Evolutionary conservation across 2,329 filamentous ascomycete genomes (phyloP).

Genomic region (Mollisia scopiformis): DNA sequence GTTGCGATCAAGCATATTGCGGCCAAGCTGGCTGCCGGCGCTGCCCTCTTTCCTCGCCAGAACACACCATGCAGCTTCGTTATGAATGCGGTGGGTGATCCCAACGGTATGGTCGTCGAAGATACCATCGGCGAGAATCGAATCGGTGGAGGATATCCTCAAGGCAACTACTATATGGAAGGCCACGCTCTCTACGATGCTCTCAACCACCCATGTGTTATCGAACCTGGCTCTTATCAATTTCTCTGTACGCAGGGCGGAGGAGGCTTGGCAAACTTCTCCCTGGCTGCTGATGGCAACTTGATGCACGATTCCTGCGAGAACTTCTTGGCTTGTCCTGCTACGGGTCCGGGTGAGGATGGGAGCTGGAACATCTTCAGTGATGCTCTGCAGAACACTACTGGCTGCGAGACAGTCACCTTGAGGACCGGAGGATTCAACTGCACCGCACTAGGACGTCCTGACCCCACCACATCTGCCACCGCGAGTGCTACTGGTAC

Average conservation of each 20-base stretch:
- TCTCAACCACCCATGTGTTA: constrained; percentile 28
- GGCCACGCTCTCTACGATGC: constrained; percentile 25
- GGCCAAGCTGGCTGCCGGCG: constrained; percentile 11
- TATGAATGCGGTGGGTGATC: constrained; percentile 26
- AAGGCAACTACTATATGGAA: constrained; percentile 27
- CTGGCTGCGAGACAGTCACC: constrained; percentile 30
- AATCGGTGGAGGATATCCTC: constrained; percentile 28
- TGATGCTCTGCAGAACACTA: constrained; percentile 21
- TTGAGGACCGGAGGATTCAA: constrained; percentile 29
- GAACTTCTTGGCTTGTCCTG: constrained; percentile 33
- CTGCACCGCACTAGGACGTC: constrained; percentile 28
- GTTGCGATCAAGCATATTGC: constrained; percentile 9
- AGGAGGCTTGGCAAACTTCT: constrained; percentile 20
- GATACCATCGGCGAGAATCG: constrained; percentile 30
- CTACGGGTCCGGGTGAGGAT: constrained; percentile 29
- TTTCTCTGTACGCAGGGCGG: constrained; percentile 29
- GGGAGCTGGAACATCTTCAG: constrained; percentile 32
- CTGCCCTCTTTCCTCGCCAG: constrained; percentile 26
- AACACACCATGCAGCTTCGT: constrained; percentile 30
- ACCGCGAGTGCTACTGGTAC: neutral
- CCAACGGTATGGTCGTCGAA: constrained; percentile 25
- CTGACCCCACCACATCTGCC: neutral
- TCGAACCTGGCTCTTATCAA: constrained; percentile 25
- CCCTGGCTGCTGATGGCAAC: constrained; percentile 24
- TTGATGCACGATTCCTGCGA: constrained; percentile 23